phyloP scores from a whole-genome alignment of 768 basidiomycete genomes.

The Russula lepida region DNA sequence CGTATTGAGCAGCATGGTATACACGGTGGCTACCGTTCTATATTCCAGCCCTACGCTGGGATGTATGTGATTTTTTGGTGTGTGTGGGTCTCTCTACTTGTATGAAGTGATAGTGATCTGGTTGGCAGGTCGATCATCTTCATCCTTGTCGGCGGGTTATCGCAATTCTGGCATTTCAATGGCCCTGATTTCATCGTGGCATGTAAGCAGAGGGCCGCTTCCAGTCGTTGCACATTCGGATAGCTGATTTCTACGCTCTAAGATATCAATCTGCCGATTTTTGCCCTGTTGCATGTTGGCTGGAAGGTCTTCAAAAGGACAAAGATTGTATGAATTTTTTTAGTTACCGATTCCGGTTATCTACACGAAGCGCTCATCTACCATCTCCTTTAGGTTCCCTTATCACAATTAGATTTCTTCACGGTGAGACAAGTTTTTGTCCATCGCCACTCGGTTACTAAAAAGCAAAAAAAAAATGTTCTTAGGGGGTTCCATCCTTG shows the following conservation, averaged over 20 bases:
- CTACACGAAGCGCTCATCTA: not conserved
- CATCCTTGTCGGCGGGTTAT: constrained; percentile 17
- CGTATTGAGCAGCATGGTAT: not conserved
- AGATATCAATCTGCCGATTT: constrained; percentile 19
- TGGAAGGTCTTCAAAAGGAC: constrained; percentile 19
- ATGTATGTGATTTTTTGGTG: constrained; percentile 21
- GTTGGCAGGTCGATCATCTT: constrained; percentile 14
- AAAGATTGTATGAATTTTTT: constrained; percentile 13
- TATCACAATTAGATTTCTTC: constrained; percentile 15
- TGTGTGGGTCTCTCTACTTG: not conserved
- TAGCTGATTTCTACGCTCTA: not conserved
- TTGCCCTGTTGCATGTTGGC: constrained; percentile 12
- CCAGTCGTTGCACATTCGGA: not conserved
- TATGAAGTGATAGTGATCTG: not conserved
- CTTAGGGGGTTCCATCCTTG: constrained; percentile 13
- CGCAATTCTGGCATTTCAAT: constrained; percentile 18
- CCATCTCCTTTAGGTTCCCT: not conserved
- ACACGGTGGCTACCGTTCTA: constrained; percentile 9
- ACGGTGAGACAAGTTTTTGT: constrained; percentile 5
- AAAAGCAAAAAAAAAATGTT: not conserved
- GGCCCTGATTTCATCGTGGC: constrained; percentile 18
- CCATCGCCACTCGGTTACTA: not conserved
- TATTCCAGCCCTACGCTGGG: constrained; percentile 20
- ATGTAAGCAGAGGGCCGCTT: not conserved
- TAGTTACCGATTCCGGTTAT: not conserved